Base-by-base conservation (phyloP, 2,329 filamentous ascomycete species). In the Ambrosiella beaveri region DNA sequence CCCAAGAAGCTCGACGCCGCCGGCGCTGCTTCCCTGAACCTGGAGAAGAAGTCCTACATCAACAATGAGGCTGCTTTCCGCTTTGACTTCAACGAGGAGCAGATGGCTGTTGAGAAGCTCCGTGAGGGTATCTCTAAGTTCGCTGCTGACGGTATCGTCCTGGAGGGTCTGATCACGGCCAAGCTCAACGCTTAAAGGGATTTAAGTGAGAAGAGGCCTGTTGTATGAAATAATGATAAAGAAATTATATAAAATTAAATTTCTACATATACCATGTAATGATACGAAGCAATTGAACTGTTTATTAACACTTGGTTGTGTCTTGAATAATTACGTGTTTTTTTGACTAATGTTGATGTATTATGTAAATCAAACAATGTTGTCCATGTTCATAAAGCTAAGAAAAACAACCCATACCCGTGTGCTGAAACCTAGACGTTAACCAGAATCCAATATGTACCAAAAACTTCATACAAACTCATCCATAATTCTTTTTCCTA, bases 91-190 rank as follows among this genome's bases (percentile, higher is more conserved):
- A 98, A 98, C 81, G 93, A 98, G 81, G 89, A 98, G 69, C 86
- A 91, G 73, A 98, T 98, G 93, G 93, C 88, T 63, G 88, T 95
- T 65, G 90, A 97, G 85, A 98, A 98, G 86, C 84, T 98, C 66
- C 87, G 90, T 62, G 93, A 98, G 77, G 93, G 93, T 75, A 98
- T 98, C 79, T 94, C 88, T 80, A 96, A 96, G 78, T 98, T 98
- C 69, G 91, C 93, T 61, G 93, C 93, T 65, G 93, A 98, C 69
- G 90, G 93, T 65, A 76, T 90, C 64, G 95, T 88, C 61, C 84
- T 98, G 67, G 97, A 97, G 86, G 80, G 81, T 63, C 90, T 95
- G 68, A 79, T 98, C 69, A 85, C 85, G 79, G 73, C 82, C 74
- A 97, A 96, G 87, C 79, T 97, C 66, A 57, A 64, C 58, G 70